Conservation (phyloP, 495 filamentous ascomycete genomes). For the Aspergillus asperescens region DNA sequence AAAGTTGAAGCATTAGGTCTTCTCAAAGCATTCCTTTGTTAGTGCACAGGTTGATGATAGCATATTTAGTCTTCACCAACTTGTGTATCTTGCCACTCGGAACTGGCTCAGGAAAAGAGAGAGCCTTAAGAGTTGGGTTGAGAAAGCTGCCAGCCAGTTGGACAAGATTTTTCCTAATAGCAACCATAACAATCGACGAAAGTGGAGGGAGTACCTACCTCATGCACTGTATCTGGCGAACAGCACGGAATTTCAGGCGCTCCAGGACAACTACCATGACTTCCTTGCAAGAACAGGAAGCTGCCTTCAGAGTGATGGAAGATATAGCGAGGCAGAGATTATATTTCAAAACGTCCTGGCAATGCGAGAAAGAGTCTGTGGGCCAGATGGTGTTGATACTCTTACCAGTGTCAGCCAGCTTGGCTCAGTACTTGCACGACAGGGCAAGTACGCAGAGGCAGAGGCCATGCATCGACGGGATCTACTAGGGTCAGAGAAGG, state of each 20-base stretch:
- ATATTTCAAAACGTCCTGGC: not conserved
- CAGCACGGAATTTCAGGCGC: not conserved
- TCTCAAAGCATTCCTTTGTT: constrained; percentile 20
- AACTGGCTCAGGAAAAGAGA: constrained; percentile 11
- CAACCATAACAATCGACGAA: not conserved
- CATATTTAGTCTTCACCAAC: constrained; percentile 16
- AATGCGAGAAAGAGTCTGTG: not conserved
- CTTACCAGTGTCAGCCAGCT: too few species aligned
- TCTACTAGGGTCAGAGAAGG: too few species aligned
- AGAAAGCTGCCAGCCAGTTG: not conserved
- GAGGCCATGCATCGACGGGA: too few species aligned
- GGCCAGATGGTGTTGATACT: not conserved
- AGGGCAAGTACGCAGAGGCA: too few species aligned
- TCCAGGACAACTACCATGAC: not conserved
- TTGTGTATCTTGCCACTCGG: constrained; percentile 21
- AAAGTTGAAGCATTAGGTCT: constrained; percentile 15
- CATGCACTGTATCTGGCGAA: not conserved
- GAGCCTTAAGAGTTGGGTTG: not conserved
- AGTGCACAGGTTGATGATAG: not conserved
- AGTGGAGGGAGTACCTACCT: not conserved
- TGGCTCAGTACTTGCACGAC: too few species aligned
- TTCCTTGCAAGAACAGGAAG: not conserved
- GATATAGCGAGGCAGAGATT: not conserved
- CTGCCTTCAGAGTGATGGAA: not conserved
- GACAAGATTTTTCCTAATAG: not conserved